phyloP scores from a whole-genome alignment of 73 alveolate species.

The Blepharisma stoltei region DNA sequence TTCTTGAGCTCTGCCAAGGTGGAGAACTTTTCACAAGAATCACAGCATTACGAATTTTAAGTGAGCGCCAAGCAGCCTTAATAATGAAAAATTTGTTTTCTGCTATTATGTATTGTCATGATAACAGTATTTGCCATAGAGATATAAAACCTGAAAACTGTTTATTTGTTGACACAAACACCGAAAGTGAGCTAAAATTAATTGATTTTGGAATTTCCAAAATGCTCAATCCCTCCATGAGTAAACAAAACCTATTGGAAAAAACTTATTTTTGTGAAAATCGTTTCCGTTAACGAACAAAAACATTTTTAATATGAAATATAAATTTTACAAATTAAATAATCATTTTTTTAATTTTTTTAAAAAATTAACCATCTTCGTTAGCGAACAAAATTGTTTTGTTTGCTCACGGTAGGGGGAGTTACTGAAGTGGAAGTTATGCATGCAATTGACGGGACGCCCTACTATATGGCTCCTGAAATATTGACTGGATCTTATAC shows the following conservation, averaged over 20 bases:
- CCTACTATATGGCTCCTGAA: constrained; percentile 26
- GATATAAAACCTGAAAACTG: constrained; percentile 83
- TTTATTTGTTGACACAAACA: constrained; percentile 43
- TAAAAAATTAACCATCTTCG: no score
- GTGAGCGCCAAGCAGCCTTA: constrained; percentile 19
- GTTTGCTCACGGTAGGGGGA: no score
- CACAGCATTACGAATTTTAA: not conserved
- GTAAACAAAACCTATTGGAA: no score
- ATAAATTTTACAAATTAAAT: no score
- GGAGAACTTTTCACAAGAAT: constrained; percentile 8
- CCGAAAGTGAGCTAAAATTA: constrained; percentile 39
- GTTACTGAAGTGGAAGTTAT: not conserved
- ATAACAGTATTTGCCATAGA: constrained; percentile 27
- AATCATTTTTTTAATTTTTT: no score
- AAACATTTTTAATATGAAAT: no score
- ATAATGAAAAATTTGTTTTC: constrained; percentile 8
- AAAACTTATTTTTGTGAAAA: no score
- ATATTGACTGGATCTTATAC: constrained; percentile 8
- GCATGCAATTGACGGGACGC: constrained; percentile 1
- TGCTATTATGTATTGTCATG: constrained; percentile 19
- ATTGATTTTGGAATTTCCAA: constrained; percentile 67
- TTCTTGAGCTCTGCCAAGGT: constrained; percentile 15
- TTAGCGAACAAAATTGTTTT: no score
- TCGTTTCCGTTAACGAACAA: no score
- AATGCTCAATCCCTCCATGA: no score